Percentiles rank a stretch among this genome's conserved stretches.
These are phyloP conservation scores for Malassezia globosa DNA, from an alignment of 1,284 basidiomycete genomes.

Conservation along the genomic window DNA sequence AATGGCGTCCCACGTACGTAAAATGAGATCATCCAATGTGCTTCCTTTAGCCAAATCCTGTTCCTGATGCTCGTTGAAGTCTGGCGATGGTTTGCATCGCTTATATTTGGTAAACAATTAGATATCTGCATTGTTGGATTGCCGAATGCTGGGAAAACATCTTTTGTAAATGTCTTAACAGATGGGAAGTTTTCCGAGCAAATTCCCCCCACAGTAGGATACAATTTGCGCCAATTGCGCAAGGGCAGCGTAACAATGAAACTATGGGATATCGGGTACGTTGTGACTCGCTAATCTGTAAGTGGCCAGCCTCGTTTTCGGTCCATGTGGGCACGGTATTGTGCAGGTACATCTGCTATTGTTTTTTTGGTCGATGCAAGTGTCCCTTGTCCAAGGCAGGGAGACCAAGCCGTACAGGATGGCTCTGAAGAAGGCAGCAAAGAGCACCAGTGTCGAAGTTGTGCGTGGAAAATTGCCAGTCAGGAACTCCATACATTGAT, in stretches of 20 bases:
- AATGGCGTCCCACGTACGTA: too few relatives aligned
- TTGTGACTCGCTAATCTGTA: conserved; percentile 16
- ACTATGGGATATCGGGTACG: conserved; percentile 78
- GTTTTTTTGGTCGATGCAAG: conserved; percentile 56
- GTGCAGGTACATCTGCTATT: conserved; percentile 83
- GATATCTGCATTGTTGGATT: conserved; percentile 88
- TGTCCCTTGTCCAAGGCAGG: conserved; percentile 6
- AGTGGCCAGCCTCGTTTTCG: conserved; percentile 84
- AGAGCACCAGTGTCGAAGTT: neutral
- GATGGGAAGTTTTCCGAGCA: conserved; percentile 73
- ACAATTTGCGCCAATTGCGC: conserved; percentile 65
- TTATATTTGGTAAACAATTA: conserved; percentile 76
- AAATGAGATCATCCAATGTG: too few relatives aligned
- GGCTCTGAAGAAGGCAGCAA: neutral
- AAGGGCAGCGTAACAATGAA: conserved; percentile 83
- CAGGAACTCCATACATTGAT: conserved; percentile 83
- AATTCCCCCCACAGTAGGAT: conserved; percentile 83
- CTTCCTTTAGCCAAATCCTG: too few relatives aligned
- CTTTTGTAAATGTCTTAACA: conserved; percentile 75
- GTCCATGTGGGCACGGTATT: conserved; percentile 78
- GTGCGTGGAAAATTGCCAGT: conserved; percentile 55
- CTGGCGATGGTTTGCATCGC: conserved; percentile 46
- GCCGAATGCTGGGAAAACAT: conserved; percentile 88
- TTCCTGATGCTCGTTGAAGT: too few relatives aligned
- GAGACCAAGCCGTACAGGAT: too few relatives aligned